Conservation (phyloP, 306 rosid genomes). For the Sophora flavescens region DNA sequence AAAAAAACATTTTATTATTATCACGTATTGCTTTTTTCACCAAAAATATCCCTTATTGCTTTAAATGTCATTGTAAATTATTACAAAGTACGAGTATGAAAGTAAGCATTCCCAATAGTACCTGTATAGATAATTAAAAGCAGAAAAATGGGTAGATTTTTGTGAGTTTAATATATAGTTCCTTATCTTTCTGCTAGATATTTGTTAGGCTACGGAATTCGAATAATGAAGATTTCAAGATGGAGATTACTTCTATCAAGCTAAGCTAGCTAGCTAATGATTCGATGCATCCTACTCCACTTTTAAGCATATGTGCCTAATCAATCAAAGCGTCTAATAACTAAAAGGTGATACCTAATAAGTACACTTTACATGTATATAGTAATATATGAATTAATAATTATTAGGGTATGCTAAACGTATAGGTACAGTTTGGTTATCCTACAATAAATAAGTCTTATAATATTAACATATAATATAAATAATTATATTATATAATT, state of each 20-base stretch:
- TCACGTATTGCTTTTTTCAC: constrained; percentile 6
- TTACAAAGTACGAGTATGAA: not conserved
- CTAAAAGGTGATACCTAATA: not conserved
- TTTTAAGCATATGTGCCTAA: constrained; percentile 47
- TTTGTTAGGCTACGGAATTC: constrained; percentile 40
- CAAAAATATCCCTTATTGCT: not conserved
- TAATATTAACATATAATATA: too few relatives aligned
- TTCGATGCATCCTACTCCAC: constrained; percentile 44
- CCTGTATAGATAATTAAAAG: not conserved
- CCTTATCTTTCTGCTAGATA: constrained; percentile 24
- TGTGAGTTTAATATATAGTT: not conserved
- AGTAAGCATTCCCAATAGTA: not conserved
- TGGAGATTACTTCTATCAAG: constrained; percentile 29
- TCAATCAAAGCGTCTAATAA: constrained; percentile 41
- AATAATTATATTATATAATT: too few relatives aligned
- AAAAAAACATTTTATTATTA: too few relatives aligned
- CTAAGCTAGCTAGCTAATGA: constrained; percentile 7
- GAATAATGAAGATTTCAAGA: constrained; percentile 37
- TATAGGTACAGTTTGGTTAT: too few relatives aligned
- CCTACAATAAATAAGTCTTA: too few relatives aligned
- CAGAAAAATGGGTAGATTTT: not conserved
- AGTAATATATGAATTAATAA: too few relatives aligned
- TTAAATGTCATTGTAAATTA: constrained; percentile 20
- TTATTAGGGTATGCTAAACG: too few relatives aligned
- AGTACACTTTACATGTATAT: not conserved